A percentile compares a stretch with the other conserved stretches of the same genome.
Conservation (phyloP, 2,329 filamentous ascomycete species). For the Gnomoniopsis smithogilvyi region DNA sequence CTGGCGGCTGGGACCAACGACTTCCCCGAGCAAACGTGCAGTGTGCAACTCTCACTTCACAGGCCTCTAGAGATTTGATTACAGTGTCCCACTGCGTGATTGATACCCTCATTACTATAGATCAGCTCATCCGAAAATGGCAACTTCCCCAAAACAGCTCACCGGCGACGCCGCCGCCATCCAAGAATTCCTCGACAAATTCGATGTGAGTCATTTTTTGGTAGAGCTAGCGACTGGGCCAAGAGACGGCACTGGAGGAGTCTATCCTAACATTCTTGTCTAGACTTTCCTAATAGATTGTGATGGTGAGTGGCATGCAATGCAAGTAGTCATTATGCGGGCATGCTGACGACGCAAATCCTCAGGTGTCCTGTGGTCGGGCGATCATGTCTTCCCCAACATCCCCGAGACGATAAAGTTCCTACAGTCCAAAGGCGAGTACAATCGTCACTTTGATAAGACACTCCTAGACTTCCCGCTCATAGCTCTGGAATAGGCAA, state of each 20-base stretch:
- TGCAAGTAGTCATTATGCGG: neutral
- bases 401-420: conserved; percentile 82
- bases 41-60: neutral
- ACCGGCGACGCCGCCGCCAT: conserved; percentile 77
- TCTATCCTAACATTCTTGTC: conserved; percentile 19
- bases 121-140: neutral
- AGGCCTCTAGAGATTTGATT: neutral
- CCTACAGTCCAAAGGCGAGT: conserved; percentile 72
- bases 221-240: conserved; percentile 5
- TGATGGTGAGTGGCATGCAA: conserved; percentile 65
- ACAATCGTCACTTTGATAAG: neutral
- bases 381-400: conserved; percentile 82
- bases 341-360: conserved; percentile 18
- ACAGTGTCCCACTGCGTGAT: neutral
- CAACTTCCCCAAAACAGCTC: conserved; percentile 59
- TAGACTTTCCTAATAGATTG: conserved; percentile 95
- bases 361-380: conserved; percentile 91
- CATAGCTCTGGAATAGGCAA: conserved; percentile 60
- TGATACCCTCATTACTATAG: no score
- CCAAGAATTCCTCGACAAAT: conserved; percentile 79
- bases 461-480: neutral
- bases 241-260: neutral
- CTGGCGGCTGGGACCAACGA: no score
- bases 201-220: conserved; percentile 69
- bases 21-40: no score